phyloP scores from a whole-genome alignment of 2,329 filamentous ascomycete genomes.

The Scorias spongiosa region DNA sequence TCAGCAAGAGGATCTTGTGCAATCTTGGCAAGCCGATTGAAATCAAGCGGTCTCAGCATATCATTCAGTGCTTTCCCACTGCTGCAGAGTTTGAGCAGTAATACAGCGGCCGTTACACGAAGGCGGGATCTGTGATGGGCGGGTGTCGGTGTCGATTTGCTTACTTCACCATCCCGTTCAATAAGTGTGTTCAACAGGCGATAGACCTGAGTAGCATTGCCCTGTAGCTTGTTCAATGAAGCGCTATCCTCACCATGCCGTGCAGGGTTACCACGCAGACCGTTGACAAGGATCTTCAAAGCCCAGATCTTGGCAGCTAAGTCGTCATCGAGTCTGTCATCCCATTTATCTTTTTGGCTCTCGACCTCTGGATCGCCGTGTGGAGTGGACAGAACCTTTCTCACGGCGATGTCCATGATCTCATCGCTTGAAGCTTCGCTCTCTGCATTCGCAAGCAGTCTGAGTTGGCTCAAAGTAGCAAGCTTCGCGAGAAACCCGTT shows the following conservation, averaged over 20 bases:
- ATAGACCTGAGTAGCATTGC: constrained; percentile 52
- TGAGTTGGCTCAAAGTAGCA: constrained; percentile 57
- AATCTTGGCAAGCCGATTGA: constrained; percentile 67
- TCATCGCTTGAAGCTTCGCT: constrained; percentile 54
- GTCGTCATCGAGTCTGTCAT: constrained; percentile 57
- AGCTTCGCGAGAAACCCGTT: constrained; percentile 62
- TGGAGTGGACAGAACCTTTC: constrained; percentile 52
- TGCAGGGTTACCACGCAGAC: constrained; percentile 46
- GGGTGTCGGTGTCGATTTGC: constrained; percentile 57
- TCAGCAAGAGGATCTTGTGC: constrained; percentile 61
- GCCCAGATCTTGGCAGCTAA: constrained; percentile 71
- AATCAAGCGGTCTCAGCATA: constrained; percentile 54
- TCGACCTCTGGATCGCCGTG: constrained; percentile 37
- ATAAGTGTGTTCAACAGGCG: constrained; percentile 66
- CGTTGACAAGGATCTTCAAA: constrained; percentile 73
- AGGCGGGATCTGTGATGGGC: constrained; percentile 65
- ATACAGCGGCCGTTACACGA: constrained; percentile 64
- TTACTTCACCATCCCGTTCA: constrained; percentile 61
- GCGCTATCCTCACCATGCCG: neutral
- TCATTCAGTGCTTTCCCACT: constrained; percentile 56
- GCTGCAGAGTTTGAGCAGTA: constrained; percentile 68
- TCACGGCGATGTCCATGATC: constrained; percentile 65
- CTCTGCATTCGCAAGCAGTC: constrained; percentile 56
- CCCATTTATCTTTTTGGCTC: constrained; percentile 29
- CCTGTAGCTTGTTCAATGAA: constrained; percentile 29